phyloP scores from a whole-genome alignment of 2,329 filamentous ascomycete genomes.

The Penicillium palitans region DNA sequence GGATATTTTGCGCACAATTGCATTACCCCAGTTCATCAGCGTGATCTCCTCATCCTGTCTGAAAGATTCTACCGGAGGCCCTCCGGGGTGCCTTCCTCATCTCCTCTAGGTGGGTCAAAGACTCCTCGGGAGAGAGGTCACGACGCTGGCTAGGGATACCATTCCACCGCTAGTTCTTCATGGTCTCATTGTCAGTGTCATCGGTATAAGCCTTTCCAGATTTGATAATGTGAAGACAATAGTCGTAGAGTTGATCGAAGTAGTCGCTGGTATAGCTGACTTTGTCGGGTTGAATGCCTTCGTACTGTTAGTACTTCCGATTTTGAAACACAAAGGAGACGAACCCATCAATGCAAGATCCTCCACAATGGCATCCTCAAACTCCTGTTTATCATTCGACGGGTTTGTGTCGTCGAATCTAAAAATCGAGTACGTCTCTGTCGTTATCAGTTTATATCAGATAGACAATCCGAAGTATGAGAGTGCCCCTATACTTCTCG shows the following conservation, averaged over 20 bases:
- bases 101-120: constrained; percentile 80
- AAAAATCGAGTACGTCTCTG: constrained; percentile 38
- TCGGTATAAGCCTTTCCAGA: constrained; percentile 90
- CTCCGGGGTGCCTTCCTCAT: constrained; percentile 82
- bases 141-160: constrained; percentile 82
- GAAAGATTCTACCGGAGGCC: constrained; percentile 76
- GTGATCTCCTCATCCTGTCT: constrained; percentile 87
- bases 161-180: constrained; percentile 81
- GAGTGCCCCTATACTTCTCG: constrained; percentile 82
- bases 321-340: background rate
- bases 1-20: constrained; percentile 51
- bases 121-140: constrained; percentile 77
- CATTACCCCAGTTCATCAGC: constrained; percentile 88
- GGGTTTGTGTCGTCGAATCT: constrained; percentile 95
- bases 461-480: constrained; percentile 56
- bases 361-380: constrained; percentile 87
- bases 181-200: constrained; percentile 85
- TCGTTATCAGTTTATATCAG: background rate
- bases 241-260: constrained; percentile 87
- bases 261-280: constrained; percentile 93
- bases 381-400: constrained; percentile 95
- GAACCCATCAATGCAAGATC: constrained; percentile 78
- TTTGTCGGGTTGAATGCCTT: constrained; percentile 76
- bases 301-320: background rate
- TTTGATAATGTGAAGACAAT: constrained; percentile 79